Conservation (phyloP, 805 yeast species). For the Zygoascus bituminiphila region DNA sequence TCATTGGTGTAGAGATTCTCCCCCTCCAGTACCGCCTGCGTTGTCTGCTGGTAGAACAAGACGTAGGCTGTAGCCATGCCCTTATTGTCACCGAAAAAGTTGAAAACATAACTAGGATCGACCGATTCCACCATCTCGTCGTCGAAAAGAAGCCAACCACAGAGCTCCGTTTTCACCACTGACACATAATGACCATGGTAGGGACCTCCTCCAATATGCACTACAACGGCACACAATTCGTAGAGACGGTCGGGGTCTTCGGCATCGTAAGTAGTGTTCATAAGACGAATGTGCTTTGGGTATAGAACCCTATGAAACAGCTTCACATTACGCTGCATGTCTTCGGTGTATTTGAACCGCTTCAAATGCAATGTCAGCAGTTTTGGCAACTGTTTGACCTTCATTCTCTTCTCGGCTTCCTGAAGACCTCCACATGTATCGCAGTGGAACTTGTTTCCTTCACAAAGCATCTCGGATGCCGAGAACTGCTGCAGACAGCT, state of each 20-base stretch:
- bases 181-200: constrained; percentile 96
- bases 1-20: constrained; percentile 24
- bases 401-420: constrained; percentile 88
- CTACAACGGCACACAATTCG: constrained; percentile 78
- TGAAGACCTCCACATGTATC: constrained; percentile 84
- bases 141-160: constrained; percentile 89
- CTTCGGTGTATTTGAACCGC: constrained; percentile 86
- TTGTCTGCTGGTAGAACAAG: constrained; percentile 61
- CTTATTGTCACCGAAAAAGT: constrained; percentile 81
- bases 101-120: constrained; percentile 70
- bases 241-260: constrained; percentile 51
- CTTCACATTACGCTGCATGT: constrained; percentile 70
- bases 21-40: constrained; percentile 17
- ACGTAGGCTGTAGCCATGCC: constrained; percentile 91
- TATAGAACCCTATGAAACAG: constrained; percentile 78
- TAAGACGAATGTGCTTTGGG: constrained; percentile 62
- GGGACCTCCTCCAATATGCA: constrained; percentile 96
- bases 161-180: constrained; percentile 63
- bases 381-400: constrained; percentile 67
- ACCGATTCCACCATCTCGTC: constrained; percentile 92
- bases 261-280: constrained; percentile 51
- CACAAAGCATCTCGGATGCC: constrained; percentile 76
- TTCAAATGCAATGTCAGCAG: constrained; percentile 78
- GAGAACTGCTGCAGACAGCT: constrained; percentile 75
- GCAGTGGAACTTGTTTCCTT: constrained; percentile 86